A percentile compares a stretch with the other conserved stretches of the same genome.
Evolutionary conservation across 2,329 filamentous ascomycete genomes (phyloP).

Genomic region (Apiospora arundinis): DNA sequence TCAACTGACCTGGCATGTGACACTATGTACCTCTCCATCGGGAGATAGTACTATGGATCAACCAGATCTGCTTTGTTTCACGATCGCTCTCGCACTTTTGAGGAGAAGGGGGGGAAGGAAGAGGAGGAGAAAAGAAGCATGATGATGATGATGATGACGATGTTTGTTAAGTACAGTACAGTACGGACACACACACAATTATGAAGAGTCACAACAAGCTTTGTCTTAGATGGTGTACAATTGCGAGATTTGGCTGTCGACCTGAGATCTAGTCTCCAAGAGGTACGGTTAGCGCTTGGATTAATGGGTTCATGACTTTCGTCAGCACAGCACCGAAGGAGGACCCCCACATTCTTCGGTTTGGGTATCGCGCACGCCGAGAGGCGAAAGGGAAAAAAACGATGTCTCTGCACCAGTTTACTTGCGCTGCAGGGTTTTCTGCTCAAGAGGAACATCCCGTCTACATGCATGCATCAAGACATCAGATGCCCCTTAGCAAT

Average conservation of each 20-base stretch:
- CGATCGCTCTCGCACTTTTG: neutral
- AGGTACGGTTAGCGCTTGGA: neutral
- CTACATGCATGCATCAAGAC: conserved; percentile 6
- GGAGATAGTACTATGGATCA: conserved; percentile 5
- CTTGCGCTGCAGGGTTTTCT: neutral
- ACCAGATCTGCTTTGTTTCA: neutral
- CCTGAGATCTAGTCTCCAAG: neutral
- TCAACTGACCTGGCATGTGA: conserved; percentile 9
- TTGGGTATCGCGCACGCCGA: conserved; percentile 14
- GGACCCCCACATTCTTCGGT: neutral
- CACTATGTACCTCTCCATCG: neutral
- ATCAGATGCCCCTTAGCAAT: conserved; percentile 7
- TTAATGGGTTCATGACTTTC: conserved; percentile 10
- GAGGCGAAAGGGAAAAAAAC: neutral
- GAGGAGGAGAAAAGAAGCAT: neutral
- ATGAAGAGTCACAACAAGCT: conserved; percentile 7
- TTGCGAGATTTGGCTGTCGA: neutral
- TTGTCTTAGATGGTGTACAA: neutral
- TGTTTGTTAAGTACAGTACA: too few species aligned
- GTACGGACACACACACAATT: neutral
- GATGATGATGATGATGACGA: neutral
- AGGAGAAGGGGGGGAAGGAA: neutral
- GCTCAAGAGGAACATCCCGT: neutral
- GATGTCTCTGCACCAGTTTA: neutral
- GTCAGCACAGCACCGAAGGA: conserved; percentile 4